Evolutionary conservation across 257 asterid species (phyloP).

Genomic region (Primulina eburnea): DNA sequence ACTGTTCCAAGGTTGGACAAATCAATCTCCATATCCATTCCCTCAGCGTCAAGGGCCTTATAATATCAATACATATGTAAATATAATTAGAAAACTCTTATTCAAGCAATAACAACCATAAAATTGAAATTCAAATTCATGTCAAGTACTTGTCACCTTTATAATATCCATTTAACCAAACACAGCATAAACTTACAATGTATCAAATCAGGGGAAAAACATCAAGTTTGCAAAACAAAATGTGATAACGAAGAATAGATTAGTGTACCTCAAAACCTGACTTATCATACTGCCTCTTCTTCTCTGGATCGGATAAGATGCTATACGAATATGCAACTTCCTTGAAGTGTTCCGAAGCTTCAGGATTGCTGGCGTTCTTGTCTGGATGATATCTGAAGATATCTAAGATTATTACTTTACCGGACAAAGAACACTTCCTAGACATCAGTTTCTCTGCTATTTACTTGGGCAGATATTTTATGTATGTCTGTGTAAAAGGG

Average conservation of each 20-base stretch:
- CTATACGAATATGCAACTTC: constrained; percentile 99
- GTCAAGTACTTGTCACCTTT: not conserved
- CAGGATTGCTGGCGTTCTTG: constrained; percentile 94
- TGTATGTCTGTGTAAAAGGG: not conserved
- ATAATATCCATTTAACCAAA: not conserved
- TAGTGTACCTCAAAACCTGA: constrained; percentile 50
- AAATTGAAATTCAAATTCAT: not conserved
- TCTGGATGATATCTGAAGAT: constrained; percentile 94
- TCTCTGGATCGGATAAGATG: constrained; percentile 93
- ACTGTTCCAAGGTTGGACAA: constrained; percentile 99
- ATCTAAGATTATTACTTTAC: constrained; percentile 20
- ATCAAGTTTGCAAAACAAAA: not conserved
- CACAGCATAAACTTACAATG: not conserved
- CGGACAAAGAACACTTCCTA: constrained; percentile 7
- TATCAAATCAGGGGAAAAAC: not conserved
- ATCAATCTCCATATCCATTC: constrained; percentile 99
- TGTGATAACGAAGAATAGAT: not conserved
- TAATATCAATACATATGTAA: constrained; percentile 29
- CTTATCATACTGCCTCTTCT: constrained; percentile 86
- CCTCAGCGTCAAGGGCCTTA: constrained; percentile 93
- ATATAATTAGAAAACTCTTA: constrained; percentile 20
- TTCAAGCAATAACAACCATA: constrained; percentile 7
- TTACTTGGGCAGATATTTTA: not conserved
- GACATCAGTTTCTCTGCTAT: not conserved
- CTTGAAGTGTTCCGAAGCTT: constrained; percentile 96